Evolutionary conservation across 495 filamentous ascomycete genomes (phyloP), one percentile per base, ranked within the genome.

Genomic region (Baudoinia panamericana): DNA sequence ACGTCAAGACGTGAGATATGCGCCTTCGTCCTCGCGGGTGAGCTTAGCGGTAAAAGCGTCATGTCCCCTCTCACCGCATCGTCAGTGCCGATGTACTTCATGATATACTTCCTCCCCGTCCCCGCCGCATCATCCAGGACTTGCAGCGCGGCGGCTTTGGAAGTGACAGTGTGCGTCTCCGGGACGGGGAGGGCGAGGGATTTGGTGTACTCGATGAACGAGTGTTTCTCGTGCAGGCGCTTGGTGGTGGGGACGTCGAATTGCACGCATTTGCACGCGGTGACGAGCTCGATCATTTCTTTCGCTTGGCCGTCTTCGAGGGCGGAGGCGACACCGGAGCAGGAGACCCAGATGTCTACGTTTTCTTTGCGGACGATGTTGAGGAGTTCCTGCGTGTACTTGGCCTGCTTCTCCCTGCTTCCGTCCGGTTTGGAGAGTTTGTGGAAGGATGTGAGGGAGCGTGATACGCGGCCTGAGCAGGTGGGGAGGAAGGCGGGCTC

Each of bases 281-380:
- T 78, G 16, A 65, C 56, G 10, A 56, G 56, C 48, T 82, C 76
- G 16, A 85, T 62, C 1, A 62, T 59, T 33, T 77, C 67, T 46
- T 75, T 76, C 2, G 77, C 78, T 16, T 67, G 52, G 0, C 69
- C 79, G 55, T 85, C 80, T 50, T 79, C 72, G 6, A 76, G 47
- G 4, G 70, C 70, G 1, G 63, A 67, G 12, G 67, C 64, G 6
- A 73, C 70, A 7, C 70, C 71, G 0, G 78, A 81, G 48, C 78
- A 83, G 29, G 70, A 73, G 11, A 87, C 70, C 82, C 82, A 88
- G 0, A 86, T 48, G 39, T 84, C 73, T 13, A 82, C 67, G 0
- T 68, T 66, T 39, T 86, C 77, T 6, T 63, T 55, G 20, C 67
- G 56, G 23, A 85, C 62, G 12, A 83, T 66, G 12, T 70, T 50